A percentile compares a stretch with the other conserved stretches of the same genome.
These are phyloP conservation scores for Solanum raphanifolium DNA, from an alignment of 257 asterid genomes.

Conservation along the genomic window DNA sequence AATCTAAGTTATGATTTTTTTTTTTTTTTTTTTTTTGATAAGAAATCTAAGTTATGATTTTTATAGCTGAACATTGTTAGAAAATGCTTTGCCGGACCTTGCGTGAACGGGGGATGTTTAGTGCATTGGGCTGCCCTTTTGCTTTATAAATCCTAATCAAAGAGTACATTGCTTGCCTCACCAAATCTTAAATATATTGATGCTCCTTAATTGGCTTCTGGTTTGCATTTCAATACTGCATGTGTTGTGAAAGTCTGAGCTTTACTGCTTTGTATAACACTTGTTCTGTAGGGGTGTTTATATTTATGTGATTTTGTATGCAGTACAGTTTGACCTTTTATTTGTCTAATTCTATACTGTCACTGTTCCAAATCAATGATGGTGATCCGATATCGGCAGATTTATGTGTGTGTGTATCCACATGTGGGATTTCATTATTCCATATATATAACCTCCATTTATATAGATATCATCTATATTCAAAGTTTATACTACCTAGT, in stretches of 20 bases:
- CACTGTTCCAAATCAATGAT: not conserved
- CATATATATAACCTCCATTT: not conserved
- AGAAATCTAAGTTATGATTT: not conserved
- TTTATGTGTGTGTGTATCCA: not conserved
- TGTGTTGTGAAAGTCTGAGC: constrained; percentile 53
- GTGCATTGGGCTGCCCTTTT: not conserved
- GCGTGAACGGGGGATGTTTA: not conserved
- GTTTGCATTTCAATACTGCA: constrained; percentile 44
- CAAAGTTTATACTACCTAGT: not conserved
- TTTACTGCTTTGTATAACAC: not conserved
- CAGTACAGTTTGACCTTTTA: not conserved
- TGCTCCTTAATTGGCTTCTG: constrained; percentile 10
- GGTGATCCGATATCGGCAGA: not conserved
- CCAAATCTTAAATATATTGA: not conserved
- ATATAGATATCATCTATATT: not conserved
- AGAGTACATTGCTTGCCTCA: not conserved
- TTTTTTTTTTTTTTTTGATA: no score
- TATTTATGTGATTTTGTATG: not conserved
- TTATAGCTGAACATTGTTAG: not conserved
- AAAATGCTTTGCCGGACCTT: rapidly evolving
- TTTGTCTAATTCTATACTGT: not conserved
- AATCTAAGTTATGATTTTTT: not conserved
- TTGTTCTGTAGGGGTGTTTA: not conserved
- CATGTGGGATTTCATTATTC: not conserved
- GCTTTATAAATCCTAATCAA: not conserved